phyloP scores from a whole-genome alignment of 2,329 filamentous ascomycete species.

The Byssothecium circinans region DNA sequence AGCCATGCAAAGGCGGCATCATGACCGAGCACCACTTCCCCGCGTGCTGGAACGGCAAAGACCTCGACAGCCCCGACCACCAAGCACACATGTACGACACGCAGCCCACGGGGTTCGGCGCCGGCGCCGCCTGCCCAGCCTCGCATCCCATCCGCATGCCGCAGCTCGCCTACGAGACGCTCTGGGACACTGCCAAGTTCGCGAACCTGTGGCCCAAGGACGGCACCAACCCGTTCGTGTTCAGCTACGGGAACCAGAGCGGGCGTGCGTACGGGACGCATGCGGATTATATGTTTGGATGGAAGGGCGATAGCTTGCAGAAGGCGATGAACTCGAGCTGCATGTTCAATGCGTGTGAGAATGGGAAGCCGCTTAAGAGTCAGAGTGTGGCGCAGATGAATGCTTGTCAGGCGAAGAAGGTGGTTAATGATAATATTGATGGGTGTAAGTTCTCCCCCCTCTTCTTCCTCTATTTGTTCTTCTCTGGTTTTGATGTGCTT shows the following conservation, averaged over 20 bases:
- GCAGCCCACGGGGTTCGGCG: constrained; percentile 6
- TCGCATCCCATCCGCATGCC: constrained; percentile 14
- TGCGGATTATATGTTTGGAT: constrained; percentile 44
- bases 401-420: constrained; percentile 41
- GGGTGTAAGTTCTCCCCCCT: constrained; percentile 21
- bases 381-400: constrained; percentile 15
- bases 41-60: constrained; percentile 48
- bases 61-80: constrained; percentile 55
- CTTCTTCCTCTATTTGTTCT: too few species aligned
- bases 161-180: constrained; percentile 14
- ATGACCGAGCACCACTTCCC: constrained; percentile 20
- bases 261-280: constrained; percentile 18
- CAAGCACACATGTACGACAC: constrained; percentile 47
- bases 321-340: constrained; percentile 12
- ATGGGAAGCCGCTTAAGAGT: constrained; percentile 13
- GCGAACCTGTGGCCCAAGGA: constrained; percentile 16
- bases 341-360: constrained; percentile 15
- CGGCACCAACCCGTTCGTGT: constrained; percentile 15
- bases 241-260: constrained; percentile 9
- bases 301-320: constrained; percentile 18
- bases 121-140: constrained; percentile 10
- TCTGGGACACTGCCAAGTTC: constrained; percentile 18
- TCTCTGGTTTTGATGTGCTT: neutral
- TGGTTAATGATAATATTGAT: constrained; percentile 51
- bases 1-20: constrained; percentile 13